Evolutionary conservation across 2,329 filamentous ascomycete genomes (phyloP).

Genomic region (Elsinoe ampelina): DNA sequence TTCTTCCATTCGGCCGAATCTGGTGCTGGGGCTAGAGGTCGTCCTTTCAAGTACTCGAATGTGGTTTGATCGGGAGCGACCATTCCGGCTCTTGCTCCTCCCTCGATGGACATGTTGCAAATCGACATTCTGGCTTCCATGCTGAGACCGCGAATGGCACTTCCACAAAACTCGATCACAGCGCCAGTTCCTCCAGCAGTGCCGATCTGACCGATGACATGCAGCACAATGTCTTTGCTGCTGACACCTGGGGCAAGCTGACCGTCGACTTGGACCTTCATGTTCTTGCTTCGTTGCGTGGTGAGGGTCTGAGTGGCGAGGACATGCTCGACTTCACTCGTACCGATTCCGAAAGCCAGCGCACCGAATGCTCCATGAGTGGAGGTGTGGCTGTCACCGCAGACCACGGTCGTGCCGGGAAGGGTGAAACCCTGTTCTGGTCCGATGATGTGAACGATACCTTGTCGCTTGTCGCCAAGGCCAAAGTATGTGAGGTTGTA

Average conservation of each 20-base stretch:
- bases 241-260: constrained; percentile 82
- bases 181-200: constrained; percentile 90
- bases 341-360: constrained; percentile 93
- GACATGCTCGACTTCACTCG: constrained; percentile 96
- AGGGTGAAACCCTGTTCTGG: constrained; percentile 98
- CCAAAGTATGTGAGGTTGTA: constrained; percentile 97
- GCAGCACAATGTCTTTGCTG: constrained; percentile 89
- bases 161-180: constrained; percentile 96
- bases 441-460: constrained; percentile 96
- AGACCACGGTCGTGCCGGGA: constrained; percentile 91
- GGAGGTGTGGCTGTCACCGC: constrained; percentile 95
- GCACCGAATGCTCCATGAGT: constrained; percentile 95
- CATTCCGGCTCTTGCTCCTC: constrained; percentile 90
- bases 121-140: constrained; percentile 99
- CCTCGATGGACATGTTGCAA: constrained; percentile 99
- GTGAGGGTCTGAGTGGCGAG: constrained; percentile 92
- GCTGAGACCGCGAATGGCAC: constrained; percentile 73
- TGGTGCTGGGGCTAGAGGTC: constrained; percentile 75
- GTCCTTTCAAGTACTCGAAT: constrained; percentile 89
- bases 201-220: constrained; percentile 87
- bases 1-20: constrained; percentile 84
- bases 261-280: constrained; percentile 92
- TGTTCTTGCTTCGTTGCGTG: constrained; percentile 94
- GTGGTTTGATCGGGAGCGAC: constrained; percentile 89
- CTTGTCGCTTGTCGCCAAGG: constrained; percentile 89